Evolutionary conservation across 208 protist species (phyloP), one percentile per base, ranked within the genome.

Genomic region (Endotrypanum monterogeii): DNA sequence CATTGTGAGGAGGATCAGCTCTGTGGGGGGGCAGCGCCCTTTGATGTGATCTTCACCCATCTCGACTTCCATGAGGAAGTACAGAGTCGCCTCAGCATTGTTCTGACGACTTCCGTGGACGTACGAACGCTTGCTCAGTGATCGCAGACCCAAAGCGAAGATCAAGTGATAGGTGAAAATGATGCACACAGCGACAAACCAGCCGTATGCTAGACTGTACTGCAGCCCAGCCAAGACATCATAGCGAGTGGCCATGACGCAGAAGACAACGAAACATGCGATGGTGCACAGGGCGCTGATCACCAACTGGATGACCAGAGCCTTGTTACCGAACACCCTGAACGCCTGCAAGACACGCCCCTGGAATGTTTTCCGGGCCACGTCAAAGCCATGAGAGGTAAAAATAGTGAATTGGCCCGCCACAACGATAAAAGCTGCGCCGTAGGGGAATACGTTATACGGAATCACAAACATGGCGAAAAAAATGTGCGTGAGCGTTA

Each of bases 191-290:
- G 88, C 82, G 23, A 83, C 71, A 35, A 95, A 74, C 87, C 88
- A 93, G n/a, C 88, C 90, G 62, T 80, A 89, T n/a, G 88, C 83
- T 57, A 91, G 52, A 68, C 80, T 85, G 74, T 78, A 87, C 82
- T 95, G 82, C 48, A 95, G 71, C 5, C 85, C 88, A 0, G 70
- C 80, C 57, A 90, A 54, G 54, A 87, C 74, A 57, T 87, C 83
- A 57, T 87, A 72, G 44, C 81, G 75, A 20, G 55, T 60, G 4
- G 86, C 77, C 71, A 83, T 85, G 28, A 89, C 76, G 60, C 85
- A 89, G 58, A 95, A 92, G 44, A 92, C 54, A n/a, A 92, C 57
- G 57, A 95, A 89, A 51, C 79, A 84, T 50, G 56, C 76, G 8
- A 87, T 5, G 56, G 62, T 63, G 72, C 83, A 78, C 57, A 39